These are phyloP conservation scores for Puccinia triticina DNA, from an alignment of 1,284 basidiomycete genomes.

Conservation along the genomic window DNA sequence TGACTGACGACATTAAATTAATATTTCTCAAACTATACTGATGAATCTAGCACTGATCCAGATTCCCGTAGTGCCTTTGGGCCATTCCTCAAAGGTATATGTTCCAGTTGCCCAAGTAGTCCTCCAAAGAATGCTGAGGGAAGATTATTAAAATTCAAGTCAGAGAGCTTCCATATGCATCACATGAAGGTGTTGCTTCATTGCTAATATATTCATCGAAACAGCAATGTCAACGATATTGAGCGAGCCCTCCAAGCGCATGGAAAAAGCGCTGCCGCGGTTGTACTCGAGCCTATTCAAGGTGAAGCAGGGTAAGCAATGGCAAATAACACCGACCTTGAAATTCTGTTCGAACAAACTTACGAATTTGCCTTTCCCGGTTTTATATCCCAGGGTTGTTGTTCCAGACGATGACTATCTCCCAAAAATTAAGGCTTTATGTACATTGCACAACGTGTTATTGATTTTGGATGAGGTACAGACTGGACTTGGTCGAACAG, in stretches of 20 bases:
- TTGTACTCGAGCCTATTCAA: conserved; percentile 96
- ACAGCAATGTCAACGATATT: conserved; percentile 72
- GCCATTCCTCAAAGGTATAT: conserved; percentile 83
- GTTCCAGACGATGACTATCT: conserved; percentile 92
- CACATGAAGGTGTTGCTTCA: not conserved
- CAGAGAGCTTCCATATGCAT: not conserved
- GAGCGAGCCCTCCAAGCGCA: conserved; percentile 78
- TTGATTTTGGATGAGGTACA: conserved; percentile 98
- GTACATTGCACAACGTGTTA: conserved; percentile 90
- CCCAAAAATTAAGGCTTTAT: conserved; percentile 73
- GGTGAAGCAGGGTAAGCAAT: conserved; percentile 88
- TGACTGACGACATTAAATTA: no score
- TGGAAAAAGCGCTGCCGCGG: conserved; percentile 83
- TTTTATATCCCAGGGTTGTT: conserved; percentile 68
- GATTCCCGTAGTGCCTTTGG: conserved; percentile 86
- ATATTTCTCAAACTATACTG: conserved; percentile 58
- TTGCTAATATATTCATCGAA: not conserved
- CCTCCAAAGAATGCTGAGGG: conserved; percentile 64
- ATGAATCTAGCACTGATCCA: conserved; percentile 69
- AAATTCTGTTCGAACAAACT: not conserved
- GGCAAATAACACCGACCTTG: not conserved
- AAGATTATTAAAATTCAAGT: conserved; percentile 72
- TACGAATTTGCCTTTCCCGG: not conserved
- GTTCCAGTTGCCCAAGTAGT: conserved; percentile 68
- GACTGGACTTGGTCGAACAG: conserved; percentile 82